Evolutionary conservation across 73 alveolate species (phyloP).

Genomic region (Loxodes magnus): DNA sequence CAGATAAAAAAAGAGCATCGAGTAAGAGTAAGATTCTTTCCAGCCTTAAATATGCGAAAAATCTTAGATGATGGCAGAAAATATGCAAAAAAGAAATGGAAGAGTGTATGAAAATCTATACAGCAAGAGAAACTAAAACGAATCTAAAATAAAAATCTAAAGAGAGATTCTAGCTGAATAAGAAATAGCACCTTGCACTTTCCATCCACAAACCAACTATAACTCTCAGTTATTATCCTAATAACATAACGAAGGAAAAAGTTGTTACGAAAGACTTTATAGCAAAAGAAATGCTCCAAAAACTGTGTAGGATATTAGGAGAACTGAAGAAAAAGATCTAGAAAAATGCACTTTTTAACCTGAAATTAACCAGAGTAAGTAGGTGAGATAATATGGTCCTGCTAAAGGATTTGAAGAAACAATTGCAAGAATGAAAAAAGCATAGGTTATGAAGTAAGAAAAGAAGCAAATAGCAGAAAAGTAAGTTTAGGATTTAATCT

Average conservation of each 20-base stretch:
- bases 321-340: slow-evolving; percentile 2
- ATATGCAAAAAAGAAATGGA: background rate
- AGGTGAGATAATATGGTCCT: background rate
- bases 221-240: background rate
- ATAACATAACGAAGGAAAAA: slow-evolving; percentile 1
- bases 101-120: slow-evolving; percentile 3
- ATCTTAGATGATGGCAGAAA: background rate
- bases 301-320: background rate
- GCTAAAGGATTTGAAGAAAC: slow-evolving; percentile 25
- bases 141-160: background rate
- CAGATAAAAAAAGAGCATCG: background rate
- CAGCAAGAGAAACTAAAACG: slow-evolving; percentile 8
- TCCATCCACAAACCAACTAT: slow-evolving; percentile 13
- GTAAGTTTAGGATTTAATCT: background rate
- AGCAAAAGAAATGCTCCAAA: slow-evolving; percentile 9
- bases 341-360: slow-evolving; percentile 11
- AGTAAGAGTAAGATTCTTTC: background rate
- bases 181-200: slow-evolving; percentile 25
- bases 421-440: slow-evolving; percentile 16
- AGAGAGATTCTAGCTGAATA: background rate
- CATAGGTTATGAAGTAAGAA: slow-evolving; percentile 9
- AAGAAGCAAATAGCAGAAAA: slow-evolving; percentile 10
- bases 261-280: background rate
- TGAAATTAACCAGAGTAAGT: background rate
- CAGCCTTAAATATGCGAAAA: slow-evolving; percentile 6